These are phyloP conservation scores for Hymenotorrendiella dingleyae DNA, from an alignment of 2,329 filamentous ascomycete genomes.

Conservation along the genomic window DNA sequence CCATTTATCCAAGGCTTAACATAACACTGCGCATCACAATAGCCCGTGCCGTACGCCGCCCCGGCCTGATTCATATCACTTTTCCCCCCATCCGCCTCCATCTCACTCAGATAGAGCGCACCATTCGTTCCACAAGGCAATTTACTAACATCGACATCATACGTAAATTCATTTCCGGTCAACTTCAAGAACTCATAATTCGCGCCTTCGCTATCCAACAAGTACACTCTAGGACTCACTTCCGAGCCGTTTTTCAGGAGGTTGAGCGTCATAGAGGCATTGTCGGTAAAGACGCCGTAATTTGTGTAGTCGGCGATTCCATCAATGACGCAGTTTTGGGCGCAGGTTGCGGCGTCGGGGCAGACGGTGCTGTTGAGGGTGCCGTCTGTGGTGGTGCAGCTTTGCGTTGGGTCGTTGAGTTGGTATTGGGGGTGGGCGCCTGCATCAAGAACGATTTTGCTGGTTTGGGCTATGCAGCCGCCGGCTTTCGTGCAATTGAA, in stretches of 20 bases:
- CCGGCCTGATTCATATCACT: slow-evolving; percentile 48
- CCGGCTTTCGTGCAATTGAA: slow-evolving; percentile 44
- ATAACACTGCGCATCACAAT: slow-evolving; percentile 55
- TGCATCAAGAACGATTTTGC: slow-evolving; percentile 45
- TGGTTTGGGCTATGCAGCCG: slow-evolving; percentile 43
- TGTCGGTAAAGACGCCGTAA: slow-evolving; percentile 36
- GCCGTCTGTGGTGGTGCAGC: slow-evolving; percentile 29
- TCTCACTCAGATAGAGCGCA: slow-evolving; percentile 60
- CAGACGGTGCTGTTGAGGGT: slow-evolving; percentile 39
- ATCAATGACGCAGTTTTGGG: slow-evolving; percentile 48
- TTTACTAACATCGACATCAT: slow-evolving; percentile 64
- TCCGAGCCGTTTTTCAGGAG: slow-evolving; percentile 14
- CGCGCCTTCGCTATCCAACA: slow-evolving; percentile 36
- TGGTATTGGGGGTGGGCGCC: slow-evolving; percentile 42
- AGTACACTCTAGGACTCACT: slow-evolving; percentile 38
- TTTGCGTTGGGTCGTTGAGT: slow-evolving; percentile 26
- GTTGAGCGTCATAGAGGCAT: slow-evolving; percentile 33
- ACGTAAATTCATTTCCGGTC: slow-evolving; percentile 47
- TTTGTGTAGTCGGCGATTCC: slow-evolving; percentile 43
- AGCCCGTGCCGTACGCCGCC: slow-evolving; percentile 55
- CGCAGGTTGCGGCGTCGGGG: slow-evolving; percentile 44
- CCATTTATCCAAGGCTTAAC: slow-evolving; percentile 44
- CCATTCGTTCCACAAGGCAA: slow-evolving; percentile 66
- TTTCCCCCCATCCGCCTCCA: slow-evolving; percentile 55
- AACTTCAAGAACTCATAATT: slow-evolving; percentile 56